Base-by-base conservation (phyloP, 1,284 basidiomycete genomes). In the Leccinum pallidistipes region DNA sequence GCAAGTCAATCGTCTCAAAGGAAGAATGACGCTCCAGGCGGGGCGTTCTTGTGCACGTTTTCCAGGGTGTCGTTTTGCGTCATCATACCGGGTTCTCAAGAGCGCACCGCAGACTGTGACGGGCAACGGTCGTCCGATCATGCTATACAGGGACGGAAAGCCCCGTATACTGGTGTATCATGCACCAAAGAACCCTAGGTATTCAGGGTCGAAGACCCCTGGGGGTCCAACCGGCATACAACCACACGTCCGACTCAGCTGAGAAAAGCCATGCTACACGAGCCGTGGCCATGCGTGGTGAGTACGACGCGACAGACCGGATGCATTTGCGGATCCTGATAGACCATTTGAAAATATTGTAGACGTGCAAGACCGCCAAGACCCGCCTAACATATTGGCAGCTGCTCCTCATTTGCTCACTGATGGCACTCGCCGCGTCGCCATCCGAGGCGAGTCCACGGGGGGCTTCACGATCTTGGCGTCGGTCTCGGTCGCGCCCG, bases 401-500 rank as follows among this genome's bases (percentile, higher is more conserved):
- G 61, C 61, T 2, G 55, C 58, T 16, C 65, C 68, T 0, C 29
- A 73, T 40, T 62, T 64, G 6, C 67, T 65, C 54, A 69, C 75
- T 8, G 71, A 73, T 65, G 72, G 77, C 1, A 72, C 80, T 50
- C 86, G 89, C 5, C 34, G 34, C 11, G 79, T 81, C 2, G 81
- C 84, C 27, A 85, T 91, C 59, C 81, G 83, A 9, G 87, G 86
- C 1, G 77, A 79, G 0, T 87, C 85, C 14, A 79, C 86, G 0
- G 87, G 87, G 3, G 88, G 88, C 0, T 87, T 80, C 64, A 86
- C 86, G 0, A 79, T 80, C 3, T 79, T 90, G 8, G 78, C 80
- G 0, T 32, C 65, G 8, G 45, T 74, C 47, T 77, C 82, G 8
- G 43, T 74, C 43, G 76, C 83, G 14, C 74, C 71, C 14, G 34